Evolutionary conservation across 345 rosid species (phyloP), one percentile per base, ranked within the genome.

Genomic region (Melaleuca alternifolia): DNA sequence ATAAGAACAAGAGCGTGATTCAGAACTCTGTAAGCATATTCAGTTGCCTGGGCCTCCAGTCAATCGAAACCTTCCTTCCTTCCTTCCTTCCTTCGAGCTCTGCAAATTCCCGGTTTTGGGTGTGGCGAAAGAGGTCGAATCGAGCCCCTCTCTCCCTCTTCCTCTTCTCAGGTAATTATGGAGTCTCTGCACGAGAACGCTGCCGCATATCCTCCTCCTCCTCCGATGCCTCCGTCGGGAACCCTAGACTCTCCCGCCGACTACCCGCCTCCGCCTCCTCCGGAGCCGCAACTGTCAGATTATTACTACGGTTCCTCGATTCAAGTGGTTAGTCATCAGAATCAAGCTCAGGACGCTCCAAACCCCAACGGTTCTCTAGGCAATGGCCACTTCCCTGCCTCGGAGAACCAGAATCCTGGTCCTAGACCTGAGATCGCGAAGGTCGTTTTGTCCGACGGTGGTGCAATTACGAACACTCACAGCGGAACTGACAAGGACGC

Each of bases 401-500:
- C 46, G 46, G 79, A 65, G 79, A 65, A 33, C 79, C 46, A 33
- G 23, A 41, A 65, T 41, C 79, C 24, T 2, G 79, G 79, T 37
- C 79, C 24, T 6, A 65, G 79, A 21, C 79, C 79, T 10, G 79
- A 65, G 21, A 65, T 65, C 79, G 79, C 79, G 46, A 65, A 65
- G 79, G 79, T 65, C 21, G 79, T 65, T 5, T 2, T 65, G 44
- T 65, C 79, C 6, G 79, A 65, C 24, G 79, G 79, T 21, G 79
- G 79, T 5, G 79, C 79, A 20, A 37, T 65, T 4, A 65, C 79
- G 79, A 54, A 91, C 54, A 86, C 71, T 85, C 82, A 86, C 75
- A 48, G 87, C 26, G 86, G 82, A 83, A 94, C 92, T 82, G 98
- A 94, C 7, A 93, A 92, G 87, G 95, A 94, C 83, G 91, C 75